Evolutionary conservation across 225 moss, liverwort and hornwort species (phyloP), one percentile per base, ranked within the genome.

Genomic region (Asterella californica): DNA sequence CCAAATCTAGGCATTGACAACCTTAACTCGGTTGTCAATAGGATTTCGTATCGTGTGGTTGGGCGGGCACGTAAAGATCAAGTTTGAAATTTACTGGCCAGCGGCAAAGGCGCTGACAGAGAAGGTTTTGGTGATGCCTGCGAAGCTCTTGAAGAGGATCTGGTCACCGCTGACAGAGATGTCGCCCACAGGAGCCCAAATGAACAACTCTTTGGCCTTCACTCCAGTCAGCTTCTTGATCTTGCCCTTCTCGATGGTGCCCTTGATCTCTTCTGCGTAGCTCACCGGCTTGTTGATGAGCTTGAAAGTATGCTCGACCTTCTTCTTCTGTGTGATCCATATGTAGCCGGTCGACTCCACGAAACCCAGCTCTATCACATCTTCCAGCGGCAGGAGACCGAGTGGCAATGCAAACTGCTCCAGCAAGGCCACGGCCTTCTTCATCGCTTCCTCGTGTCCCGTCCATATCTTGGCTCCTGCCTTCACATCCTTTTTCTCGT

Each of bases 161-260:
- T 75, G 82, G 21, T 36, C 52, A 21, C 73, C 79, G 48, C 10
- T 38, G 4, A 69, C 15, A 5, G 73, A 8, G 53, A 92, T 92
- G 64, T 95, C 95, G 11, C 84, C 86, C 5, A 92, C 84, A n/a
- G 90, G 87, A 15, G 88, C 82, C 92, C 90, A 92, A 54, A 92
- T 62, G 9, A 83, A 54, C 49, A 92, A 48, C 88, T 92, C 92
- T 83, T 89, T 92, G 2, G 92, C 88, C 83, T 88, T 90, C 0
- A 92, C 88, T 38, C 92, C 92, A 25, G 85, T 86, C 2, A 90
- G 88, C 82, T 92, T 89, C 85, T 83, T 89, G 60, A 92, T 85
- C 22, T 86, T 82, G 2, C 81, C 89, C 45, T 85, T 87, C 83
- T 84, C 90, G 70, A 89, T 19, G 70, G 63, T 88, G 38, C 89